Evolutionary conservation across 2,329 filamentous ascomycete genomes (phyloP).

Genomic region (Calonectria pseudoreteaudii): DNA sequence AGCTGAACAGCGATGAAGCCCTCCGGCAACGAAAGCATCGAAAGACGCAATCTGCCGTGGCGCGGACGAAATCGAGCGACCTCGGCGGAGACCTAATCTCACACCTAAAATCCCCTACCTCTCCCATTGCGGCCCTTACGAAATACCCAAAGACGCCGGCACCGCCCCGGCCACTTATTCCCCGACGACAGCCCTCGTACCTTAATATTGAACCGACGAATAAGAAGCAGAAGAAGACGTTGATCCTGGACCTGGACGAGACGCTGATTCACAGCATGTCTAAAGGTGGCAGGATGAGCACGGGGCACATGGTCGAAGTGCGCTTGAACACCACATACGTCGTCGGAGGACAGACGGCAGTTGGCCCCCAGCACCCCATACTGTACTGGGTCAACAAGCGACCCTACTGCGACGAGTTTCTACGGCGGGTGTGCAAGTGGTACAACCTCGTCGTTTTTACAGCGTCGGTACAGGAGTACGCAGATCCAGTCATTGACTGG

Average conservation of each 20-base stretch:
- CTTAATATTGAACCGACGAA: slow-evolving; percentile 68
- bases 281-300: slow-evolving; percentile 94
- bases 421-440: slow-evolving; percentile 94
- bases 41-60: slow-evolving; percentile 66
- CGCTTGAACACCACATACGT: slow-evolving; percentile 81
- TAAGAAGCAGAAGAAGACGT: slow-evolving; percentile 89
- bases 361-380: slow-evolving; percentile 87
- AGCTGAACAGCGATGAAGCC: slow-evolving; percentile 84
- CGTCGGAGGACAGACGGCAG: slow-evolving; percentile 72
- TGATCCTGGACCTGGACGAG: slow-evolving; percentile 96
- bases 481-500: slow-evolving; percentile 99
- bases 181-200: slow-evolving; percentile 90
- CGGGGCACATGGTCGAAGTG: slow-evolving; percentile 98
- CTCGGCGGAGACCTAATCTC: slow-evolving; percentile 71
- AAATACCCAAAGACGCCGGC: slow-evolving; percentile 92
- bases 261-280: slow-evolving; percentile 98
- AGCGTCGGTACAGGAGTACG: slow-evolving; percentile 97
- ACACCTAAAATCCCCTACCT: slow-evolving; percentile 93
- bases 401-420: slow-evolving; percentile 95
- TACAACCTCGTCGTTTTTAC: slow-evolving; percentile 98
- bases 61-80: slow-evolving; percentile 55
- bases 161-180: slow-evolving; percentile 90
- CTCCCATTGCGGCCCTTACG: slow-evolving; percentile 80
- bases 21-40: slow-evolving; percentile 78
- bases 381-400: slow-evolving; percentile 99